Percentiles rank a stretch among this genome's conserved stretches.
Conservation (phyloP, 495 filamentous ascomycete species). For the Aspergillus diversus region DNA sequence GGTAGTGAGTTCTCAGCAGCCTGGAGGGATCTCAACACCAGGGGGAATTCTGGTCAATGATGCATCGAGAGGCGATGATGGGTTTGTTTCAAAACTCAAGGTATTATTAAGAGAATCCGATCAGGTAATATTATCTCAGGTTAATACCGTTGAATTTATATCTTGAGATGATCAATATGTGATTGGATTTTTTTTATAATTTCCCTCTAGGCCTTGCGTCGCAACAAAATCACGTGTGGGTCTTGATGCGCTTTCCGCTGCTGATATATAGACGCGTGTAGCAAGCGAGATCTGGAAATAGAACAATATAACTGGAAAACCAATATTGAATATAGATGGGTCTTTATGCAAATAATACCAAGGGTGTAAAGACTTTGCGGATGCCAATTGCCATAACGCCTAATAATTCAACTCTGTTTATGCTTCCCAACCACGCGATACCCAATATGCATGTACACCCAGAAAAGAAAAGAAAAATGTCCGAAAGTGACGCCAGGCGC, state of each 20-base stretch:
- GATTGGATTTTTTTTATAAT: not conserved
- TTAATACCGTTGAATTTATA: too few species aligned
- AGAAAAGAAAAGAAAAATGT: slow-evolving; percentile 14
- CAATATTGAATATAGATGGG: not conserved
- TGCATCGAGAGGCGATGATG: too few species aligned
- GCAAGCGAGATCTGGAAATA: slow-evolving; percentile 4
- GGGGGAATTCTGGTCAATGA: too few species aligned
- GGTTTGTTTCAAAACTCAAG: too few species aligned
- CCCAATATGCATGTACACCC: slow-evolving; percentile 18
- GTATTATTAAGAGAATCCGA: too few species aligned
- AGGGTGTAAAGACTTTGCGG: not conserved
- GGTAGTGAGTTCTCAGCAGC: too few species aligned
- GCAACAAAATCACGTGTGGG: too few species aligned
- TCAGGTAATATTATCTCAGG: too few species aligned
- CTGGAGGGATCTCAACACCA: too few species aligned
- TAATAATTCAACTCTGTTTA: slow-evolving; percentile 13
- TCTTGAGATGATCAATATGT: too few species aligned
- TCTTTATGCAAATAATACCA: slow-evolving; percentile 3
- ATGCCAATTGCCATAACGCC: slow-evolving; percentile 15
- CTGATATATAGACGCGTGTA: slow-evolving; percentile 6
- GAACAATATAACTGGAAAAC: not conserved
- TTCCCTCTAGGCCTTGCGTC: too few species aligned
- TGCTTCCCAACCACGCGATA: slow-evolving; percentile 15
- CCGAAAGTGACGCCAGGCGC: slow-evolving; percentile 23
- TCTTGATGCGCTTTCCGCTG: slow-evolving; percentile 1